phyloP scores from a whole-genome alignment of 805 yeast genomes.

The Ogataea allantospora region DNA sequence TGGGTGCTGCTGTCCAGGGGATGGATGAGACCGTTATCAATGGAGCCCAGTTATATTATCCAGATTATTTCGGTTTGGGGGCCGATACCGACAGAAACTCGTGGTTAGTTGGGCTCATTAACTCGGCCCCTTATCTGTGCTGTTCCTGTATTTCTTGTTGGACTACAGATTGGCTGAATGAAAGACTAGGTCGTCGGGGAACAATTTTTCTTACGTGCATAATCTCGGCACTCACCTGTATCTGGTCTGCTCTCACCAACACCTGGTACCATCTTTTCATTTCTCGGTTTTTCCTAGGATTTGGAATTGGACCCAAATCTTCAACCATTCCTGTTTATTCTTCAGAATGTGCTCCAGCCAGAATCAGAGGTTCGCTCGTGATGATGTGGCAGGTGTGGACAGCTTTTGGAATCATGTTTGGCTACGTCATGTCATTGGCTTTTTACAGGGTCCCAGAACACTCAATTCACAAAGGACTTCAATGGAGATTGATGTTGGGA shows the following conservation, averaged over 20 bases:
- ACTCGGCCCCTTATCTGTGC: constrained; percentile 69
- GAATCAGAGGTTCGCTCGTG: constrained; percentile 63
- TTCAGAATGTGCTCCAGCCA: constrained; percentile 63
- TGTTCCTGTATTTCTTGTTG: constrained; percentile 62
- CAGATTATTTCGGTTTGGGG: constrained; percentile 51
- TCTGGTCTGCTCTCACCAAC: constrained; percentile 65
- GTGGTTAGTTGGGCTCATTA: constrained; percentile 61
- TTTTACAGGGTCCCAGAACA: constrained; percentile 52
- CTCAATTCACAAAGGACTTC: constrained; percentile 50
- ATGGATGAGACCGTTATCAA: constrained; percentile 77
- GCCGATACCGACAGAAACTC: constrained; percentile 45
- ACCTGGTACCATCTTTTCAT: constrained; percentile 69
- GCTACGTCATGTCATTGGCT: constrained; percentile 63
- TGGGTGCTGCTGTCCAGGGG: constrained; percentile 80
- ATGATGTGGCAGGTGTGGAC: constrained; percentile 79
- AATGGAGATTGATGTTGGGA: constrained; percentile 71
- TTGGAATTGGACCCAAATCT: constrained; percentile 71
- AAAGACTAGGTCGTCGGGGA: constrained; percentile 59
- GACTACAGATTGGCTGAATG: constrained; percentile 60
- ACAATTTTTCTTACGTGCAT: constrained; percentile 63
- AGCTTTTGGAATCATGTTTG: constrained; percentile 72
- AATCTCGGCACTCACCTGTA: constrained; percentile 58
- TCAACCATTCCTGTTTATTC: constrained; percentile 75
- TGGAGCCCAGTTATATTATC: constrained; percentile 68
- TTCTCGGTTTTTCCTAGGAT: constrained; percentile 62